Evolutionary conservation across 371 early-diverging fungal species (phyloP).

Genomic region (Syncephalastrum racemosum): DNA sequence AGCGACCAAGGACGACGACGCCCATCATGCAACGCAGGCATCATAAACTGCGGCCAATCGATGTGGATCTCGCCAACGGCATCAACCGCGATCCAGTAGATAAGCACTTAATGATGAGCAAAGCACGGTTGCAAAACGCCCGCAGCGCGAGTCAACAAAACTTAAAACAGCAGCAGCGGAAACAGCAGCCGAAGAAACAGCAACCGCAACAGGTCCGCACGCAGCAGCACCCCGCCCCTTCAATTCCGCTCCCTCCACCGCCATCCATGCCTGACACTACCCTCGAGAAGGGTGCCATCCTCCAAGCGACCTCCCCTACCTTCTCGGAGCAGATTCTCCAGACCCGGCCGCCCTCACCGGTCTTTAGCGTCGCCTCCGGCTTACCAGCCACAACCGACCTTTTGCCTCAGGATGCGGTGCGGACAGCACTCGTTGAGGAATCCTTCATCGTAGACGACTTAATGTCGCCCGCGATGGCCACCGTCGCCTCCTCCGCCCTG

Average conservation of each 20-base stretch:
- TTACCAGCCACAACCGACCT: constrained; percentile 15
- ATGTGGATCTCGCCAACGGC: constrained; percentile 27
- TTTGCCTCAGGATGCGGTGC: constrained; percentile 14
- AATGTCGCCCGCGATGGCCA: constrained; percentile 36
- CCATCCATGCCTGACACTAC: too few relatives aligned
- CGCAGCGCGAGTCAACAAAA: constrained; percentile 10
- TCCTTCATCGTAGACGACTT: constrained; percentile 5
- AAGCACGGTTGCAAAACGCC: constrained; percentile 11
- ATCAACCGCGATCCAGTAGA: constrained; percentile 10
- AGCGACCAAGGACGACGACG: constrained; percentile 19
- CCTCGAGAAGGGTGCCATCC: too few relatives aligned
- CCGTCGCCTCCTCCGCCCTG: constrained; percentile 41
- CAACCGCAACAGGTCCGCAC: constrained; percentile 1
- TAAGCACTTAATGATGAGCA: constrained; percentile 11
- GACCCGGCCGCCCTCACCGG: constrained; percentile 20
- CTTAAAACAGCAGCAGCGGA: background rate
- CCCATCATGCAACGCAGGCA: constrained; percentile 16
- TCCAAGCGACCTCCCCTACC: too few relatives aligned
- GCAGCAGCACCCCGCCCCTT: background rate
- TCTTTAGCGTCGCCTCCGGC: constrained; percentile 15
- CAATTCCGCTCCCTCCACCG: too few relatives aligned
- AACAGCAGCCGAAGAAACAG: constrained; percentile 3
- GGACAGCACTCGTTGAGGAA: constrained; percentile 20
- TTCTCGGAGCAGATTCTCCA: constrained; percentile 4
- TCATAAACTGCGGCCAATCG: constrained; percentile 19